These are phyloP conservation scores for Beauveria asiatica DNA, from an alignment of 2,329 filamentous ascomycete genomes.

Conservation along the genomic window DNA sequence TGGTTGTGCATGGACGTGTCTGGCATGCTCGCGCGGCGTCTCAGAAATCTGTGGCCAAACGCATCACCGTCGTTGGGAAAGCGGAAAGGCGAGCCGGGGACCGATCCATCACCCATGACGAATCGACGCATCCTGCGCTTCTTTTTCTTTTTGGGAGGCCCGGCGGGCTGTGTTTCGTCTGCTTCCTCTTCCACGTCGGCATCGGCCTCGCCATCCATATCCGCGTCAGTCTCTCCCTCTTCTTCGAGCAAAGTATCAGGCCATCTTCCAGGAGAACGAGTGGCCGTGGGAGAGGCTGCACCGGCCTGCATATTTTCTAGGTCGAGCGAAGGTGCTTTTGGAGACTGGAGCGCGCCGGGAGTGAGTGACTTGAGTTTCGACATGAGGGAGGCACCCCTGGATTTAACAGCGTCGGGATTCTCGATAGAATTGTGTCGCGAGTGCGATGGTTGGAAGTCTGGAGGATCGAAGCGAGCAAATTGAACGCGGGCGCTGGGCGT, in stretches of 20 bases:
- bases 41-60: slow-evolving; percentile 41
- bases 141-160: slow-evolving; percentile 43
- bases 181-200: slow-evolving; percentile 80
- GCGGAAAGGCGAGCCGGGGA: slow-evolving; percentile 55
- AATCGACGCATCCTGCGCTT: slow-evolving; percentile 54
- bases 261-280: slow-evolving; percentile 35
- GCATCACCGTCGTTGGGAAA: slow-evolving; percentile 33
- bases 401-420: slow-evolving; percentile 54
- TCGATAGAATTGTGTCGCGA: slow-evolving; percentile 59
- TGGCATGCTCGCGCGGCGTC: slow-evolving; percentile 58
- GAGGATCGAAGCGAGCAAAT: slow-evolving; percentile 52
- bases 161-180: slow-evolving; percentile 55
- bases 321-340: slow-evolving; percentile 30
- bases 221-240: slow-evolving; percentile 36
- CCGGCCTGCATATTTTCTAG: slow-evolving; percentile 33
- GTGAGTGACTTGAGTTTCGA: slow-evolving; percentile 70
- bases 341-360: slow-evolving; percentile 39
- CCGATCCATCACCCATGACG: slow-evolving; percentile 49
- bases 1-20: slow-evolving; percentile 50
- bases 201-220: slow-evolving; percentile 44
- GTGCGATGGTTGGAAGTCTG: slow-evolving; percentile 41
- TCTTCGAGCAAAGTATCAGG: slow-evolving; percentile 47
- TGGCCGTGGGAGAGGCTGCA: slow-evolving; percentile 34
- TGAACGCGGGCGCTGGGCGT: slow-evolving; percentile 47
- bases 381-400: slow-evolving; percentile 60